Base-by-base conservation (phyloP, 768 basidiomycete genomes). In the Tylopilus intermedius region DNA sequence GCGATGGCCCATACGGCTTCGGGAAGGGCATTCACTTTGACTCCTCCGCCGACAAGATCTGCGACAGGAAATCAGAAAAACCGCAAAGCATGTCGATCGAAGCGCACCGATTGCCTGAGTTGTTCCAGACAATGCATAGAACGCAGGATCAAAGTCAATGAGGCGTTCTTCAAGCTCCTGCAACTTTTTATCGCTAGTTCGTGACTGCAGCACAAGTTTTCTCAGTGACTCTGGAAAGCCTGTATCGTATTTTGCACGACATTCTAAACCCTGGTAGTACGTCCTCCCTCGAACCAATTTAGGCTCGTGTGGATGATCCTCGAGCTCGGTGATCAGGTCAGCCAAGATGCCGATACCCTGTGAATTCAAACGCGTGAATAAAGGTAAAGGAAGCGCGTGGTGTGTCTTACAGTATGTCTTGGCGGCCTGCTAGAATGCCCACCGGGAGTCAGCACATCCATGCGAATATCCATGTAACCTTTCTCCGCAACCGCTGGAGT, bases 401-500 rank as follows among this genome's bases (percentile, higher is more conserved):
- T 24, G 29, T 14, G 24, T 57, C 68, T 55, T 66, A 71, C 78
- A 5, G 82, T 83, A 60, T 83, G 81, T 15, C 62, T 50, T 7
- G 77, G 78, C 8, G 81, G 82, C 1, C 72, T 69, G 56, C 75
- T 77, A 1, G 81, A 80, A 59, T 81, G 82, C 0, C 82, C 81
- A 14, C 81, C 81, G 0, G 75, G 72, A 2, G 75, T 73, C 27
- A 66, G 55, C 6, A 79, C 75, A 15, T 74, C 68, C 45, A 81
- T 60, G 13, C 70, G 66, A 32, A 75, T 63, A 46, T 75, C 70
- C 43, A 75, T 52, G 53, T 74, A 74, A 3, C 78, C 80, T 57
- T 76, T 77, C 63, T 78, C 76, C 3, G 60, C 55, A 24, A 72
- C 61, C 2, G 57, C 56, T 1, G 67, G 69, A 15, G 61, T 58